Conservation (phyloP, 2,329 filamentous ascomycete species). For the Ophiosphaerella herpotricha region DNA sequence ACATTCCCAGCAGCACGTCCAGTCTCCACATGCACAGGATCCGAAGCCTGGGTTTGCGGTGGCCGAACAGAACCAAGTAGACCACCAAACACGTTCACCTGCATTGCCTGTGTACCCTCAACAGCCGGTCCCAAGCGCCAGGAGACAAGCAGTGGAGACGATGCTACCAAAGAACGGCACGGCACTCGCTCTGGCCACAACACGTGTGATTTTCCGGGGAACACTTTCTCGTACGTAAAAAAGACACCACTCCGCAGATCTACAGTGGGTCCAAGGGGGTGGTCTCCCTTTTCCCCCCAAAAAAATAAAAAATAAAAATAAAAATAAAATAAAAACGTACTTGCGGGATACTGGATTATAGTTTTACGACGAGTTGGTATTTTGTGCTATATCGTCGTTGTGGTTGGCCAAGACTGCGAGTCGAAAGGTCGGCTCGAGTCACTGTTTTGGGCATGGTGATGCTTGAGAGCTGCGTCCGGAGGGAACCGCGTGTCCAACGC, state of each 20-base stretch:
- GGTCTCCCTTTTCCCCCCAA: too few species aligned
- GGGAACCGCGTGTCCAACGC: background rate
- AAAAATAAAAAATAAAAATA: too few species aligned
- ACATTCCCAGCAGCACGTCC: slow-evolving; percentile 62
- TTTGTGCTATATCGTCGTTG: too few species aligned
- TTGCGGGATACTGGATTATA: background rate
- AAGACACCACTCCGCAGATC: background rate
- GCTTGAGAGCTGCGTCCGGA: slow-evolving; percentile 1
- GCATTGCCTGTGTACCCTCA: slow-evolving; percentile 4
- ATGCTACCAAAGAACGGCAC: background rate
- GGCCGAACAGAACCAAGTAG: background rate
- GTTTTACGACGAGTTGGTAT: background rate
- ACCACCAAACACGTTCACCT: too few species aligned
- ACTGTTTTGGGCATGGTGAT: slow-evolving; percentile 2
- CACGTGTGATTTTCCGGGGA: slow-evolving; percentile 10
- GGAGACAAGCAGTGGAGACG: background rate
- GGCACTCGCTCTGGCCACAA: background rate
- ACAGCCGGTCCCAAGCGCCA: slow-evolving; percentile 11
- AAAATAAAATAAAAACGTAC: too few species aligned
- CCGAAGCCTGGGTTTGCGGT: slow-evolving; percentile 8
- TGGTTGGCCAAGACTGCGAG: background rate
- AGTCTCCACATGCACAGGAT: slow-evolving; percentile 61
- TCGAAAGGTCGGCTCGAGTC: slow-evolving; percentile 1
- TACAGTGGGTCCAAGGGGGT: background rate
- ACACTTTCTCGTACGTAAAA: background rate